Evolutionary conservation across 2,329 filamentous ascomycete species (phyloP), one percentile per base, ranked within the genome.

Genomic region (Scytalidium sp.): DNA sequence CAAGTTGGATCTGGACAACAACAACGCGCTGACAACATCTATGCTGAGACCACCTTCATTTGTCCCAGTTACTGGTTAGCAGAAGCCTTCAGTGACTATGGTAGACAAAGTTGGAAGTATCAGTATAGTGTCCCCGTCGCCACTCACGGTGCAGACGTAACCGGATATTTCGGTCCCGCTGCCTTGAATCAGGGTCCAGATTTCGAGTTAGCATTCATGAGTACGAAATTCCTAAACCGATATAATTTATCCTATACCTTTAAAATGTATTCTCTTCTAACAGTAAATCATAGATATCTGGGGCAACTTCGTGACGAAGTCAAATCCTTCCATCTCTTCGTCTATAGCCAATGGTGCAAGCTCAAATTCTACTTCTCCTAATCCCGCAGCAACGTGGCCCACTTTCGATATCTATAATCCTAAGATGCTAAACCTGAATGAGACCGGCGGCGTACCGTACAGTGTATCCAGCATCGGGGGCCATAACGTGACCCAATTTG

Each of bases 21-120:
- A 49, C 74, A 80, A 53, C 68, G 71, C 11, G 75, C 74, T 5
- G 60, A 69, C 19, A 73, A 76, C 53, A 70, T 79, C 41, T 78
- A 75, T 54, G 74, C 69, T 32, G 77, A 81, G 63, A 70, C 72
- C 2, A 79, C 75, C 0, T 79, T 80, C 47, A 67, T 77, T 19
- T 81, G 78, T 55, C 73, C 77, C 0, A 69, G 70, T 1, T 79
- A 80, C 62, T 80, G 75, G 75, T 63, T 79, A 25, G 69, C 71
- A 2, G 65, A 69, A 40, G 75, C 75, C 1, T 80, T 69, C 51
- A 60, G 64, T 1, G 64, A 63, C 1, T 36, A 53, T 3, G 65
- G 61, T 10, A 15, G 19, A 59, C 55, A 60, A 19, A 51, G 63
- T 32, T 75, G 67, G 61, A 71, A 73, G 50, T 75, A 75, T 52